Conservation (phyloP, 495 filamentous ascomycete species). For the Aspergillus asperescens region DNA sequence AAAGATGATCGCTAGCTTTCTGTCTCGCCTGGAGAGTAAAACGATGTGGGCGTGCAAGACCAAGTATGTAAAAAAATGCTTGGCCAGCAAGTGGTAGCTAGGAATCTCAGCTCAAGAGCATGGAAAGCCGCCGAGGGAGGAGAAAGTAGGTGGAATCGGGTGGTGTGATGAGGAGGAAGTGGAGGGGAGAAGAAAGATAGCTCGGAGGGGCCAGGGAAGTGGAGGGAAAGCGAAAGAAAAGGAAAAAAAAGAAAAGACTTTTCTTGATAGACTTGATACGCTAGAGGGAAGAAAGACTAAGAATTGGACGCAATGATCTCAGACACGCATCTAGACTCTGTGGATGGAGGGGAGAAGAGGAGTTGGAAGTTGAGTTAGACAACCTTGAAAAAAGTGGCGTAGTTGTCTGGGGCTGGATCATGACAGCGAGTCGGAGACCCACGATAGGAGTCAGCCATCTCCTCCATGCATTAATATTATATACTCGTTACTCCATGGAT, state of each 20-base stretch:
- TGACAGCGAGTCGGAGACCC: not conserved
- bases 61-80: conserved; percentile 17
- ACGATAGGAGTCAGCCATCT: conserved; percentile 5
- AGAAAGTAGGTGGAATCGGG: not conserved
- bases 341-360: not conserved
- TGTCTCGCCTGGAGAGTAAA: conserved; percentile 11
- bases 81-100: conserved; percentile 15
- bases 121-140: not conserved
- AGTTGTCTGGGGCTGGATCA: conserved; percentile 6
- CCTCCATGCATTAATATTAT: not conserved
- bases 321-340: not conserved
- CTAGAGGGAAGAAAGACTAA: conserved; percentile 4
- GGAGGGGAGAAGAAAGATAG: not conserved
- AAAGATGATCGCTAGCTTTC: conserved; percentile 15
- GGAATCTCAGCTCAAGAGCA: conserved; percentile 12
- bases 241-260: conserved; percentile 13
- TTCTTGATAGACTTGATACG: conserved; percentile 3
- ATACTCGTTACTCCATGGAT: too few relatives aligned
- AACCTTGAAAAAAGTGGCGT: conserved; percentile 5
- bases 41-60: conserved; percentile 7
- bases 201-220: not conserved
- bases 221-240: conserved; percentile 11
- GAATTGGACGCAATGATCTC: conserved; percentile 5
- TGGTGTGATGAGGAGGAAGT: not conserved
- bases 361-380: too few relatives aligned